These are phyloP conservation scores for Puccinia hordei DNA, from an alignment of 1,284 basidiomycete species.

Conservation along the genomic window DNA sequence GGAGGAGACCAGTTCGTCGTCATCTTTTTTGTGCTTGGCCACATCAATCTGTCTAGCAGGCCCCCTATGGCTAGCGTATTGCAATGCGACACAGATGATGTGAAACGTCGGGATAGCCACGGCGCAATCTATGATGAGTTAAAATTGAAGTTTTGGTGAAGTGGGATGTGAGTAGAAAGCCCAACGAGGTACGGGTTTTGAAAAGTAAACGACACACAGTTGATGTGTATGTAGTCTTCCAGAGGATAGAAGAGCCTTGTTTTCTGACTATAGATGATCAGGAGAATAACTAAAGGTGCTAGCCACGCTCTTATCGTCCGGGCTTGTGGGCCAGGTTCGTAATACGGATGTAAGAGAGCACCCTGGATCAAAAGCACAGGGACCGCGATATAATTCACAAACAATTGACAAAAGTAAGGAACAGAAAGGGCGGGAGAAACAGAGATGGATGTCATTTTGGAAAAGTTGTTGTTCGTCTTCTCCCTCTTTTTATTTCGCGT, in stretches of 20 bases:
- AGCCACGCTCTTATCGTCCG: slow-evolving; percentile 24
- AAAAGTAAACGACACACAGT: slow-evolving; percentile 23
- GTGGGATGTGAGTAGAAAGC: neutral
- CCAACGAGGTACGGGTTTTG: neutral
- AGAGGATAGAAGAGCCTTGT: slow-evolving; percentile 35
- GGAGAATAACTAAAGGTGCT: slow-evolving; percentile 26
- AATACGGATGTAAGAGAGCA: slow-evolving; percentile 45
- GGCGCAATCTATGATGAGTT: neutral
- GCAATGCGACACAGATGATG: slow-evolving; percentile 23
- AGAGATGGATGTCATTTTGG: neutral
- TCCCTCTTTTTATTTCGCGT: neutral
- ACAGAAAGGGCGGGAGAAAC: neutral
- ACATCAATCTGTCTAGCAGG: slow-evolving; percentile 17
- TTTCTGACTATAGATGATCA: slow-evolving; percentile 14
- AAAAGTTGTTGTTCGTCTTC: neutral
- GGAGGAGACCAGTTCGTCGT: neutral
- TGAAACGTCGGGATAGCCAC: slow-evolving; percentile 44
- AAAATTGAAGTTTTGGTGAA: neutral
- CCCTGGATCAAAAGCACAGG: slow-evolving; percentile 37
- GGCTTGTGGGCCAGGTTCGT: slow-evolving; percentile 15
- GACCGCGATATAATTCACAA: slow-evolving; percentile 6
- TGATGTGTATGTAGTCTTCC: slow-evolving; percentile 38
- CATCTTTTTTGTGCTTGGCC: slow-evolving; percentile 40
- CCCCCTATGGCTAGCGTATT: slow-evolving; percentile 28
- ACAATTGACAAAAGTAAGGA: neutral